Conservation (phyloP, 768 basidiomycete genomes). For the Phallus indusiatus region DNA sequence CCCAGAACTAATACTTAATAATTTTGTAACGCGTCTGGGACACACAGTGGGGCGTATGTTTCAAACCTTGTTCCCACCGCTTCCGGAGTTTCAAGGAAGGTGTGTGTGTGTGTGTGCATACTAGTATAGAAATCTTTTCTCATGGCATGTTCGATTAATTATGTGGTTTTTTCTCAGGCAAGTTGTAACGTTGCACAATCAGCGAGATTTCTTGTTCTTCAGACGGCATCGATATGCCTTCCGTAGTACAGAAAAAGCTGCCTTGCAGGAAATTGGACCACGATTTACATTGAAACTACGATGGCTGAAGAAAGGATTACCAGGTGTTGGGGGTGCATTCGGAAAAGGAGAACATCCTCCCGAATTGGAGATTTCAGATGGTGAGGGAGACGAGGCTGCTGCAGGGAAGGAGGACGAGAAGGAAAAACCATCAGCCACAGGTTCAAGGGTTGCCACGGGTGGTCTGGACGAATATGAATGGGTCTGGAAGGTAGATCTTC, state of each 20-base stretch:
- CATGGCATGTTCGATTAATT: not conserved
- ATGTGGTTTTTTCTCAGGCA: constrained; percentile 39
- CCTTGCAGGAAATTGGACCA: constrained; percentile 95
- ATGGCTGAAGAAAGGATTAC: constrained; percentile 82
- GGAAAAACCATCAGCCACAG: constrained; percentile 15
- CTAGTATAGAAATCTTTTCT: not conserved
- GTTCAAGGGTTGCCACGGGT: constrained; percentile 36
- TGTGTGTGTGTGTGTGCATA: constrained; percentile 1
- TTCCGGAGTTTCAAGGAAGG: constrained; percentile 85
- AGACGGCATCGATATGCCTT: constrained; percentile 95
- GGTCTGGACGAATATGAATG: constrained; percentile 67
- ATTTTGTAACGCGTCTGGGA: constrained; percentile 88
- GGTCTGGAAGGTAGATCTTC: constrained; percentile 73
- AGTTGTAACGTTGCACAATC: constrained; percentile 95
- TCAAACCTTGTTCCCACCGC: constrained; percentile 90
- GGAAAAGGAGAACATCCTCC: constrained; percentile 3
- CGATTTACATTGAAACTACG: constrained; percentile 91
- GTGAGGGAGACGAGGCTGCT: constrained; percentile 20
- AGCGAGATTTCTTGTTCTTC: constrained; percentile 97
- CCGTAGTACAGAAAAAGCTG: constrained; percentile 81
- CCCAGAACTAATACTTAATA: constrained; percentile 92
- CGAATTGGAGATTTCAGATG: constrained; percentile 22
- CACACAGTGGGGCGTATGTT: constrained; percentile 92
- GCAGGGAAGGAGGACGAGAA: constrained; percentile 16
- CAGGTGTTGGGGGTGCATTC: constrained; percentile 41